phyloP scores from a whole-genome alignment of 2,329 filamentous ascomycete species.

The Epichloe hybrida region DNA sequence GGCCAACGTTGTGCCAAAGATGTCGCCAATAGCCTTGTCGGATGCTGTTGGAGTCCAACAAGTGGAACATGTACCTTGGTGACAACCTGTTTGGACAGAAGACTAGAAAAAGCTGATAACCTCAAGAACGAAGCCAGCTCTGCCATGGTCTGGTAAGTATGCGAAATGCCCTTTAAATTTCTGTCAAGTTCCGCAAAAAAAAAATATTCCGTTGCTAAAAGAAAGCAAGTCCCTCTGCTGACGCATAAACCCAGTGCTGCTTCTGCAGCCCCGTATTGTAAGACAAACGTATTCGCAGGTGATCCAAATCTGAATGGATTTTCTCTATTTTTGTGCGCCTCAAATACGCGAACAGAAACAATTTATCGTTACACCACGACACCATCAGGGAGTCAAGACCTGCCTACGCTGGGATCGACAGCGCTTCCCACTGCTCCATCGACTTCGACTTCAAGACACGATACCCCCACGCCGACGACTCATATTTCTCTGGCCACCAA shows the following conservation, averaged over 20 bases:
- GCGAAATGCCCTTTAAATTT: neutral
- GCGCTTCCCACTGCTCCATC: neutral
- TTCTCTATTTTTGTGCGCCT: conserved; percentile 11
- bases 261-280: conserved; percentile 9
- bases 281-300: conserved; percentile 10
- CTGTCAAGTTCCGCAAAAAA: neutral
- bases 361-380: conserved; percentile 8
- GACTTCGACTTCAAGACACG: neutral
- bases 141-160: conserved; percentile 5
- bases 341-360: conserved; percentile 9
- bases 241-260: conserved; percentile 3
- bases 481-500: neutral
- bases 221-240: neutral
- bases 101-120: neutral
- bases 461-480: neutral
- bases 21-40: conserved; percentile 7
- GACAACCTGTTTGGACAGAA: conserved; percentile 9
- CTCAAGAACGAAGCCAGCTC: neutral
- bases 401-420: neutral
- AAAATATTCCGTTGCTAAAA: too few relatives aligned
- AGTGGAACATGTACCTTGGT: conserved; percentile 6
- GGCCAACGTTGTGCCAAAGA: conserved; percentile 11
- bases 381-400: neutral
- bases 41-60: conserved; percentile 10
- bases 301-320: conserved; percentile 7